phyloP scores from a whole-genome alignment of 2,329 filamentous ascomycete genomes.

The Aspergillus niger region DNA sequence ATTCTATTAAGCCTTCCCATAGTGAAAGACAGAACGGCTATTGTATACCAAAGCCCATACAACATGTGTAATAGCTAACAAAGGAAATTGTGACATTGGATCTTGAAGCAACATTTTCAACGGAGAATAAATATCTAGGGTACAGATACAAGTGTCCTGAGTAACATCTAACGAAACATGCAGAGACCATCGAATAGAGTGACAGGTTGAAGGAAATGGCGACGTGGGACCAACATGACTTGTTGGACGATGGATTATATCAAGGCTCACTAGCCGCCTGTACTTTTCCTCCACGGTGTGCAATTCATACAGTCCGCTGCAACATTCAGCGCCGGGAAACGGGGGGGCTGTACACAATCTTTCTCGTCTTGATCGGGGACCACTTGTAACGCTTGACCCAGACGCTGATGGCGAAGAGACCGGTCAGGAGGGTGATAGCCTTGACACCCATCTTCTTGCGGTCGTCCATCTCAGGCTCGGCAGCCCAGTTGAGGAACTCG shows the following conservation, averaged over 20 bases:
- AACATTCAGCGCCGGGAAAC: slow-evolving; percentile 39
- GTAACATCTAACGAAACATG: slow-evolving; percentile 43
- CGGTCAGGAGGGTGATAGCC: slow-evolving; percentile 77
- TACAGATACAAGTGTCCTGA: slow-evolving; percentile 46
- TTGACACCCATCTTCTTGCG: slow-evolving; percentile 99
- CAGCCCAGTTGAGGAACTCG: slow-evolving; percentile 99
- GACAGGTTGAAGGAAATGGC: slow-evolving; percentile 28
- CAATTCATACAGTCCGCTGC: slow-evolving; percentile 33
- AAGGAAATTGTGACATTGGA: slow-evolving; percentile 43
- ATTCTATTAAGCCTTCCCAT: neutral
- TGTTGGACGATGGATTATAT: slow-evolving; percentile 29
- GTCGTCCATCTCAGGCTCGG: slow-evolving; percentile 98
- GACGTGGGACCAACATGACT: slow-evolving; percentile 24
- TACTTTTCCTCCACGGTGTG: slow-evolving; percentile 31
- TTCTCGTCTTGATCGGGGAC: slow-evolving; percentile 91
- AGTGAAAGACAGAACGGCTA: neutral
- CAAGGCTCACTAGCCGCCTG: slow-evolving; percentile 27
- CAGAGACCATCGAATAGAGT: slow-evolving; percentile 33
- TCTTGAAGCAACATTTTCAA: slow-evolving; percentile 43
- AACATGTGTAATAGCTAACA: slow-evolving; percentile 25
- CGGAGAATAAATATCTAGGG: slow-evolving; percentile 45
- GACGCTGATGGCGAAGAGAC: slow-evolving; percentile 82
- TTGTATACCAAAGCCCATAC: slow-evolving; percentile 4
- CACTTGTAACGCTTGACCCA: slow-evolving; percentile 99
- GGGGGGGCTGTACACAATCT: slow-evolving; percentile 85